Conservation (phyloP, 495 filamentous ascomycete species). For the Sordaria brevicollis region DNA sequence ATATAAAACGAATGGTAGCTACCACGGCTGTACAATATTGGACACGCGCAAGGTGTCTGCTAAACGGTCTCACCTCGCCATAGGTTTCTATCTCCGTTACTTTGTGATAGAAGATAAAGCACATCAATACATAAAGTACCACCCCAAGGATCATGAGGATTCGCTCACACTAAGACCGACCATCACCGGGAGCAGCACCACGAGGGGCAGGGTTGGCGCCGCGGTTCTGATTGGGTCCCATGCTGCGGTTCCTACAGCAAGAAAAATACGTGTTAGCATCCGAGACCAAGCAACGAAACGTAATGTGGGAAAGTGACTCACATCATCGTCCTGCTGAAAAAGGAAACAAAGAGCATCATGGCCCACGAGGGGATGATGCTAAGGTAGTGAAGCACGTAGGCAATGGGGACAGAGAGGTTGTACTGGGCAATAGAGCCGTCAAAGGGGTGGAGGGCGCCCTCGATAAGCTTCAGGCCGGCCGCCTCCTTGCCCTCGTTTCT, state of each 20-base stretch:
- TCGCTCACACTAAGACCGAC: slow-evolving; percentile 15
- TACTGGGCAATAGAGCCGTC: slow-evolving; percentile 60
- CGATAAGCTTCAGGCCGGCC: slow-evolving; percentile 38
- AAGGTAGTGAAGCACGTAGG: slow-evolving; percentile 65
- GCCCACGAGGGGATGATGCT: slow-evolving; percentile 46
- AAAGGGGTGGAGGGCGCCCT: slow-evolving; percentile 72
- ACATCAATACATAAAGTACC: no score
- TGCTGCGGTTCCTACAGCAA: slow-evolving; percentile 21
- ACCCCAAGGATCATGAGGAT: no score
- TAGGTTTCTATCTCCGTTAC: no score
- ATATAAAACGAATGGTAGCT: no score
- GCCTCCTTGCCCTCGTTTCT: slow-evolving; percentile 36
- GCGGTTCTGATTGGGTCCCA: slow-evolving; percentile 7
- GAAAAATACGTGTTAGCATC: slow-evolving; percentile 15
- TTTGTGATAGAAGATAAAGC: no score
- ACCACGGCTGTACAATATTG: no score
- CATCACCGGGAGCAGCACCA: slow-evolving; percentile 11
- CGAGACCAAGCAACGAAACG: background rate
- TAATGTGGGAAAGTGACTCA: slow-evolving; percentile 38
- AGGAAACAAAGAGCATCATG: slow-evolving; percentile 71
- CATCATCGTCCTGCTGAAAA: slow-evolving; percentile 79
- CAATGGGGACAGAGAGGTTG: slow-evolving; percentile 53
- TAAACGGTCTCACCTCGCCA: no score
- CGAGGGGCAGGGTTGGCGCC: slow-evolving; percentile 14
- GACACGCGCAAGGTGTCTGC: no score